These are phyloP conservation scores for Penicillium pulvis DNA, from an alignment of 495 filamentous ascomycete species.

Conservation along the genomic window DNA sequence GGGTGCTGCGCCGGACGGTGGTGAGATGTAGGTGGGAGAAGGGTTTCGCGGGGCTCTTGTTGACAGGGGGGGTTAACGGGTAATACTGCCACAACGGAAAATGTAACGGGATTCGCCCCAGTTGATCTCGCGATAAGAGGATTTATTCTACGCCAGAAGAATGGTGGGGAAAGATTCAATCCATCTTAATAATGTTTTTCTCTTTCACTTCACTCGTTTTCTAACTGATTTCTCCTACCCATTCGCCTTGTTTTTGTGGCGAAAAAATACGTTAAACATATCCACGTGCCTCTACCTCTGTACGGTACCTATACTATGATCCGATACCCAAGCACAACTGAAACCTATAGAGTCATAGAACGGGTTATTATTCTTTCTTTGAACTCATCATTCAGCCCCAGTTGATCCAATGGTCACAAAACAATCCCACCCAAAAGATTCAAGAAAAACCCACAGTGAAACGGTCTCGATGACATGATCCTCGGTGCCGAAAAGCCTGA, in stretches of 20 bases:
- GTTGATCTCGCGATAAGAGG: slow-evolving; percentile 4
- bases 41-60: slow-evolving; percentile 46
- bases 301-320: not conserved
- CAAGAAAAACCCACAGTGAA: not conserved
- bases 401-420: not conserved
- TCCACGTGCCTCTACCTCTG: not conserved
- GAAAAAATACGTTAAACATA: not conserved
- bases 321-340: not conserved
- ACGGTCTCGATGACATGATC: slow-evolving; percentile 12
- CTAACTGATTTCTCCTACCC: not conserved
- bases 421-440: not conserved
- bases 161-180: not conserved
- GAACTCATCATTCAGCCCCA: slow-evolving; percentile 1
- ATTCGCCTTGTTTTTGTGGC: not conserved
- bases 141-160: not conserved
- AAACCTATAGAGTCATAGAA: not conserved
- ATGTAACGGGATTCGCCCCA: slow-evolving; percentile 22
- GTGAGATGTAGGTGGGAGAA: slow-evolving; percentile 27
- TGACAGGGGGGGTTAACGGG: slow-evolving; percentile 38
- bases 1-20: slow-evolving; percentile 8
- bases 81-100: slow-evolving; percentile 40
- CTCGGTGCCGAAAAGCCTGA: not conserved
- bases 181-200: not conserved
- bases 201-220: not conserved
- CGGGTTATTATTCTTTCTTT: not conserved